Evolutionary conservation across 306 rosid species (phyloP), one percentile per base, ranked within the genome.

Genomic region (Castanopsis chinensis): DNA sequence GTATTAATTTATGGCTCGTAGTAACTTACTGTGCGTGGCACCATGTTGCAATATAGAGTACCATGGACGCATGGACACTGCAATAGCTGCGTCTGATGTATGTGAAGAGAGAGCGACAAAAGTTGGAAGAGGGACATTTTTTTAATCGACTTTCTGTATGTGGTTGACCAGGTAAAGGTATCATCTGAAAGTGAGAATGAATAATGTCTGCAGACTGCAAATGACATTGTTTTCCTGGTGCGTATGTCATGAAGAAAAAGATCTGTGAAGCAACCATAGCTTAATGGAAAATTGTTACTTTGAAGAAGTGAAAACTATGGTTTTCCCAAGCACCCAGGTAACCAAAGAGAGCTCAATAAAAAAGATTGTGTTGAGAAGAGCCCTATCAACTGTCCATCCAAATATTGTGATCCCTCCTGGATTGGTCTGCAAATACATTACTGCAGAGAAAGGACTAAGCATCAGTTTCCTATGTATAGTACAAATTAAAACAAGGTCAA

Each of bases 331-430:
- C 84, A 92, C 87, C 69, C 91, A 92, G 54, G 96, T 92, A 49
- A 92, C 86, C 54, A 92, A 76, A 77, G 86, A 81, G 49, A 92
- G 80, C 74, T 90, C 91, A 33, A 92, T 85, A 83, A 92, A 92
- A 75, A 92, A 90, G 63, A 92, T 91, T 11, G 97, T 92, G 90
- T 85, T 92, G 80, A 92, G 81, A 33, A 92, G 92, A 57, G 86
- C 89, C 6, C 97, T 83, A 64, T 92, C 97, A 17, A 92, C 92
- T 28, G 89, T 91, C 93, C 93, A 92, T 54, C 97, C 97, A 80
- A 92, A 92, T 55, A 92, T 87, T 15, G 97, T 90, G 85, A 92
- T 88, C 53, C 97, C 97, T 72, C 92, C 97, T 3, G 88, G 89
- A 84, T 92, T 92, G 33, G 92, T 84, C 83, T 90, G 97, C 91